Evolutionary conservation across 1,139 yeast genomes (phyloP), one percentile per base, ranked within the genome.

Genomic region (Kazachstania sp.): DNA sequence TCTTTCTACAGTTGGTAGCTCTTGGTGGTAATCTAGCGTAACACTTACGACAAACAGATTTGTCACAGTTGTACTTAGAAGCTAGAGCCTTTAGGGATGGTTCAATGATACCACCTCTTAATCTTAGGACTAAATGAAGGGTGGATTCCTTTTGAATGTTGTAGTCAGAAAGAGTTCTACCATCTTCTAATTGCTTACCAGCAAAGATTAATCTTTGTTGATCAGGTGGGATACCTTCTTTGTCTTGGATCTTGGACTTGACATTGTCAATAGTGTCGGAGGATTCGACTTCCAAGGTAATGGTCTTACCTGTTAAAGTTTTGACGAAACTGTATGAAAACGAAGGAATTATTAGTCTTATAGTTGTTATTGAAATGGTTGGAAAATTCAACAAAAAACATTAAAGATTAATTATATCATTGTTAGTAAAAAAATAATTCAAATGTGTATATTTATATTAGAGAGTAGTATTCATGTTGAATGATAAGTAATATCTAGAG

Each of bases 1-100:
- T 90, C 97, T 92, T 92, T 83, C 98, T 88, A 84, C 98, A 92
- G 97, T 92, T 92, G 78, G 98, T 92, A 68, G 98, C 98, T 85
- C 97, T 94, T 76, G 98, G 97, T 71, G 98, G 98, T 73, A 92
- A 88, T 83, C 98, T 94, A 69, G 98, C 97, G 84, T 92, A 92
- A 82, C 98, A 92, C 76, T 88, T 86, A 79, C 98, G 95, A 83
- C 98, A 92, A 73, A 92, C 92, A 65, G 96, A 75, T 79, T 92
- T 92, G 65, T 92, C 98, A 83, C 97, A 92, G 95, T 92, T 92
- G 88, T 86, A 92, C 80, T 92, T 92, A 72, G 97, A 87, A 74
- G 98, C 98, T 71, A 92, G 84, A 68, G 95, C 96, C 81, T 90
- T 92, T 71, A 92, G 84, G 68, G 97, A 90, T 78, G 98, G 98